Percentiles rank a stretch among this genome's conserved stretches.
phyloP scores from a whole-genome alignment of 139 green algal genomes.

The Picochlorum sp. region DNA sequence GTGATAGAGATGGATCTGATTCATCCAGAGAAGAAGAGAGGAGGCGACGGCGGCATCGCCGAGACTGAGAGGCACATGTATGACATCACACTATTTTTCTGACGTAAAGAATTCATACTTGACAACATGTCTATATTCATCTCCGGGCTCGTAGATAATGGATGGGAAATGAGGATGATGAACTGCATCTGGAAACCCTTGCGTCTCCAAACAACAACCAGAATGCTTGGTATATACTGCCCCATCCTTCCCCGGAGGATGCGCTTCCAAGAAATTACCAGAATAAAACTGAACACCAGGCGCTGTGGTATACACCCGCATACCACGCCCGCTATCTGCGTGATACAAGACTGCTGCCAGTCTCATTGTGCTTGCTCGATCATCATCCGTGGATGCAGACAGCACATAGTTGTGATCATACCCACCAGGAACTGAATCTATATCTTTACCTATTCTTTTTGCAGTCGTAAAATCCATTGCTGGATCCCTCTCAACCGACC shows the following conservation, averaged over 20 bases:
- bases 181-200: constrained; percentile 72
- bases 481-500: constrained; percentile 50
- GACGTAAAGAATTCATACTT: constrained; percentile 54
- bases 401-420: constrained; percentile 93
- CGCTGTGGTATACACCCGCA: constrained; percentile 70
- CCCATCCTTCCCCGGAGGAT: constrained; percentile 46
- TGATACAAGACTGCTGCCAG: constrained; percentile 52
- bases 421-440: constrained; percentile 42
- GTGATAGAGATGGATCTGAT: constrained; percentile 3
- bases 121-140: constrained; percentile 62
- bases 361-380: constrained; percentile 32
- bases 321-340: constrained; percentile 42
- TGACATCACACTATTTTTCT: neutral
- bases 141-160: constrained; percentile 52
- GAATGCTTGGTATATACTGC: constrained; percentile 51
- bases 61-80: neutral
- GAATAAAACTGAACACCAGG: constrained; percentile 80
- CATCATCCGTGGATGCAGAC: constrained; percentile 34
- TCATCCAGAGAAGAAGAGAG: constrained; percentile 16
- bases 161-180: constrained; percentile 69
- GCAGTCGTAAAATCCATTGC: constrained; percentile 64
- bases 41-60: constrained; percentile 16
- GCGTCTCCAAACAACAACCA: constrained; percentile 68
- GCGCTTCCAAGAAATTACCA: constrained; percentile 61
- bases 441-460: constrained; percentile 40